Evolutionary conservation across 2,329 filamentous ascomycete species (phyloP), one percentile per base, ranked within the genome.

Genomic region (Colletotrichum spaethianum): DNA sequence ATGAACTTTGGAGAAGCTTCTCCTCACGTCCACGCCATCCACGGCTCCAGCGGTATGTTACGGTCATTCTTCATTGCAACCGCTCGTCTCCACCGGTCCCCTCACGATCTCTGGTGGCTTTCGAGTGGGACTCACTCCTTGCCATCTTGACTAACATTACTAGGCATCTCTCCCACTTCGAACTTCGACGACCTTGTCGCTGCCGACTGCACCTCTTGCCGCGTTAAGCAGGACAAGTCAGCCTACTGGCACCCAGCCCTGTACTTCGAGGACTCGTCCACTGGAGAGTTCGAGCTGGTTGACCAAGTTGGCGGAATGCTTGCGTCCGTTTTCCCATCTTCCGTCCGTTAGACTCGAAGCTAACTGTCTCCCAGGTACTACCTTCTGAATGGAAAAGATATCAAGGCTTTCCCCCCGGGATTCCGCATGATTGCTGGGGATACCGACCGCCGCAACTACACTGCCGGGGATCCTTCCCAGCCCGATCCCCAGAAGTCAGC

Each of bases 341-440:
- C 50, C 36, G 38, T n/a, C 52, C 14, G 60, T 16, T 18, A 31
- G 28, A 23, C 42, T 42, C 23, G 42, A 64, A 65, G 48, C 69
- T 72, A 7, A 72, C 26, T 56, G 26, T 38, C 20, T 38, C 20
- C 20, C 23, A 94, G 93, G 20, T 98, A 98, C 87, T 98, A 98
- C 82, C 90, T 97, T 59, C 90, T 94, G 14, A 91, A 93, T 73
- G 83, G 86, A 61, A 81, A 87, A n/a, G 85, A 88, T 52, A 87
- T 97, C 70, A 88, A 86, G 33, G 92, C 93, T 1, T 98, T 97
- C 84, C 94, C 94, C 1, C 79, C 88, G 16, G 88, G 90, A 57
- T 97, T 98, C 84, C 87, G 90, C 73, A 97, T 98, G 93, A 85
- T 98, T 76, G 91, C 94, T 57, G 95, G 95, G 44, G 89, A 92